These are phyloP conservation scores for Alliaria petiolata DNA, from an alignment of 345 rosid genomes.

Conservation along the genomic window DNA sequence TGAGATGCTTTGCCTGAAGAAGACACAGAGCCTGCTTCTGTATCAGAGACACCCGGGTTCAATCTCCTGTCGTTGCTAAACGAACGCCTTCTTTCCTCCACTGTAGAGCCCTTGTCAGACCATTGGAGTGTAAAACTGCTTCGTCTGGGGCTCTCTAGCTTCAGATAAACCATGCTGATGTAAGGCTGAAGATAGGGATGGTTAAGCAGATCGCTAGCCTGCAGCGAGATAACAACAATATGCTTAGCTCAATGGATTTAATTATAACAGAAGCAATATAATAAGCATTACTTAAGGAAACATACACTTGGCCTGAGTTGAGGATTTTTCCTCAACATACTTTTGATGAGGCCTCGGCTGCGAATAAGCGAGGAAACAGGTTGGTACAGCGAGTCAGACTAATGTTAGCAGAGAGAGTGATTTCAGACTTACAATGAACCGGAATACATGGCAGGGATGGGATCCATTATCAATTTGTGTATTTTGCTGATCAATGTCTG, in stretches of 20 bases:
- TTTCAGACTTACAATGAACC: constrained; percentile 66
- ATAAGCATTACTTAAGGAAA: not conserved
- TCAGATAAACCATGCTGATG: constrained; percentile 62
- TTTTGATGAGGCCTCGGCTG: constrained; percentile 91
- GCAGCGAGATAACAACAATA: constrained; percentile 14
- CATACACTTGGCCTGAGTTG: constrained; percentile 92
- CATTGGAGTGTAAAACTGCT: constrained; percentile 43
- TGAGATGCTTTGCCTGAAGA: constrained; percentile 47
- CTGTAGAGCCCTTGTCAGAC: constrained; percentile 24
- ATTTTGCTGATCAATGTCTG: constrained; percentile 88
- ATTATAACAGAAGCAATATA: not conserved
- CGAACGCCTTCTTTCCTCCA: constrained; percentile 56
- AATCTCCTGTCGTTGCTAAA: constrained; percentile 67
- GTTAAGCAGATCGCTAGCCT: constrained; percentile 88
- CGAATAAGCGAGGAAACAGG: constrained; percentile 12
- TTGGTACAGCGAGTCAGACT: not conserved
- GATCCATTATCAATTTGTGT: constrained; percentile 81
- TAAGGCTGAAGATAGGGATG: constrained; percentile 85
- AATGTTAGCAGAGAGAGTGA: not conserved
- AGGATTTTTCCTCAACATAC: constrained; percentile 96
- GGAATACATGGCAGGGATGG: constrained; percentile 86
- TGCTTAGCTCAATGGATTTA: not conserved
- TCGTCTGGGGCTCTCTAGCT: constrained; percentile 58
- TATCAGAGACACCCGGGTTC: constrained; percentile 62
- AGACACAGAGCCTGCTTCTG: constrained; percentile 49